Percentiles rank a stretch among this genome's conserved stretches.
Conservation (phyloP, 1,284 basidiomycete genomes). For the Inonotus obliquus region DNA sequence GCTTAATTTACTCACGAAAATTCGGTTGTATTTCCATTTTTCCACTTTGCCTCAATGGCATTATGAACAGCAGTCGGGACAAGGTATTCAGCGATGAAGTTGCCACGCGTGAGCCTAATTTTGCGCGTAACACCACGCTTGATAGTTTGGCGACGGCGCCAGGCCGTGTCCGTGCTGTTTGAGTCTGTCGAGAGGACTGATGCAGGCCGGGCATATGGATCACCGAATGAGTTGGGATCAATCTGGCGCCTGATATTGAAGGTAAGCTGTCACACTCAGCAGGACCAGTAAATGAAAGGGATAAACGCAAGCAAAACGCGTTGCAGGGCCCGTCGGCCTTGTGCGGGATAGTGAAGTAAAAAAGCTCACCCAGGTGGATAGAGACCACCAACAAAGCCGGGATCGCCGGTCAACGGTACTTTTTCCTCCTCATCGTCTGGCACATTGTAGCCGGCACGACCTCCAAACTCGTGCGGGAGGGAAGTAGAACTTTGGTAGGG, state of each 20-base stretch:
- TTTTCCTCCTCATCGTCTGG: constrained; percentile 67
- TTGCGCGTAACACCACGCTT: constrained; percentile 89
- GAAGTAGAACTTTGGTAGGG: constrained; percentile 50
- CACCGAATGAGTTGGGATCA: constrained; percentile 60
- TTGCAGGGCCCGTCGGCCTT: neutral
- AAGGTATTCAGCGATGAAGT: constrained; percentile 88
- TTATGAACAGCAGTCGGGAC: constrained; percentile 85
- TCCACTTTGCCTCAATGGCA: constrained; percentile 82
- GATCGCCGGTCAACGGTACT: constrained; percentile 57
- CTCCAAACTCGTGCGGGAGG: constrained; percentile 51
- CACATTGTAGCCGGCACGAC: constrained; percentile 42
- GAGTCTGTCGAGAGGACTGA: constrained; percentile 63
- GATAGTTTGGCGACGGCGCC: constrained; percentile 87
- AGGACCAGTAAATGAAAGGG: neutral
- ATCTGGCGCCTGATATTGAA: constrained; percentile 38
- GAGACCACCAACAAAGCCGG: constrained; percentile 51
- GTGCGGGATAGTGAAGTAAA: neutral
- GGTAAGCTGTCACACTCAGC: constrained; percentile 7
- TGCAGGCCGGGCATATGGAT: constrained; percentile 59
- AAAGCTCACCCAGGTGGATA: constrained; percentile 66
- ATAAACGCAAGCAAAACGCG: neutral
- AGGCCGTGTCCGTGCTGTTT: constrained; percentile 67
- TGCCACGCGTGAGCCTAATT: constrained; percentile 88
- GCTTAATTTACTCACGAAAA: constrained; percentile 63
- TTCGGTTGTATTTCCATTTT: constrained; percentile 67